phyloP scores from a whole-genome alignment of 1,139 yeast genomes.

The Arxiozyma heterogenica region DNA sequence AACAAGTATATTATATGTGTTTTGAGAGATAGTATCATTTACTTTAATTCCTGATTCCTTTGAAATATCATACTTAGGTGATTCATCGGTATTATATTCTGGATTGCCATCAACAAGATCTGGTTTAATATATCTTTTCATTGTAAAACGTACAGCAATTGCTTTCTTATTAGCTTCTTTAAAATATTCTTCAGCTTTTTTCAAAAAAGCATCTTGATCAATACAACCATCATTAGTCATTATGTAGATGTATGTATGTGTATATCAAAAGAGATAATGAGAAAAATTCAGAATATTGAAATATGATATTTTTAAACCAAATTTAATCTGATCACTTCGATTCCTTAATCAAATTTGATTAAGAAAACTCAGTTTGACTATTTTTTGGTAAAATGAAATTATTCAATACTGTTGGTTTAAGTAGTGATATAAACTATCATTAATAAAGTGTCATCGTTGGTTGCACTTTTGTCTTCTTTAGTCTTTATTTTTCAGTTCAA shows the following conservation, averaged over 20 bases:
- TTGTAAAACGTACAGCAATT: constrained; percentile 22
- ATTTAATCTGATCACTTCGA: no score
- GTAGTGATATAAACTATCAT: no score
- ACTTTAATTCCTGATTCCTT: constrained; percentile 14
- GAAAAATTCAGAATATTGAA: no score
- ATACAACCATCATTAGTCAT: constrained; percentile 11
- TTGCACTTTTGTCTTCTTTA: no score
- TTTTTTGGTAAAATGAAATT: no score
- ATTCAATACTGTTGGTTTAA: no score
- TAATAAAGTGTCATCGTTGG: no score
- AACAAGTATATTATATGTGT: constrained; percentile 41
- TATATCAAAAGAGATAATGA: background rate
- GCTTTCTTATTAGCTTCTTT: constrained; percentile 22
- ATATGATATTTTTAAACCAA: background rate
- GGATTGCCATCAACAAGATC: constrained; percentile 25
- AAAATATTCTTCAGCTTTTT: constrained; percentile 19
- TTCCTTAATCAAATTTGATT: no score
- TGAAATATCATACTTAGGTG: constrained; percentile 26
- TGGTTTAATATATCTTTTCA: constrained; percentile 22
- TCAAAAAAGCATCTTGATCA: constrained; percentile 18
- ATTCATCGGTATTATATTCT: constrained; percentile 20
- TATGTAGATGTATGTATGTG: background rate
- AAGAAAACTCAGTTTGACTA: no score
- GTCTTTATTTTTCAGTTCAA: no score
- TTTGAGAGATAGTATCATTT: constrained; percentile 9